A percentile compares a stretch with the other conserved stretches of the same genome.
Conservation (phyloP, 495 filamentous ascomycete genomes). For the Staphylotrichum longicolle region DNA sequence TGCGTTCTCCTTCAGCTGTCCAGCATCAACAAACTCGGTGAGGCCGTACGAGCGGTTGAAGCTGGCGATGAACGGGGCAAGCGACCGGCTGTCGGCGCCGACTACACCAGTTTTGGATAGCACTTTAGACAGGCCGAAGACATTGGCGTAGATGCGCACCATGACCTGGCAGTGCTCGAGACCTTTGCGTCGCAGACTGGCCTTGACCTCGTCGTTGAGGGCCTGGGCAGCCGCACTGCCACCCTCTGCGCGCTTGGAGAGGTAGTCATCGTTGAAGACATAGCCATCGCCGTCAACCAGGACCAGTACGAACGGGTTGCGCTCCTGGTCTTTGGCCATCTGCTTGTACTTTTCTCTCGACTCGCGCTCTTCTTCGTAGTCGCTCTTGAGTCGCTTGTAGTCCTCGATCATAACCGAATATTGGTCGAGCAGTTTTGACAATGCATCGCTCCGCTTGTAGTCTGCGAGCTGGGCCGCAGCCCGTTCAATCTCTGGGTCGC, state of each 20-base stretch:
- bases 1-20: slow-evolving; percentile 59
- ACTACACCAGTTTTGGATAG: slow-evolving; percentile 49
- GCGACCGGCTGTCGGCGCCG: slow-evolving; percentile 51
- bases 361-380: slow-evolving; percentile 58
- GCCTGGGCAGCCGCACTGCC: slow-evolving; percentile 56
- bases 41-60: slow-evolving; percentile 60
- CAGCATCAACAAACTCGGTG: slow-evolving; percentile 62
- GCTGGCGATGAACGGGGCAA: slow-evolving; percentile 54
- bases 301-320: slow-evolving; percentile 60
- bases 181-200: slow-evolving; percentile 47
- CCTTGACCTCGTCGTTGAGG: slow-evolving; percentile 51
- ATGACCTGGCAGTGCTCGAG: slow-evolving; percentile 55
- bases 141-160: slow-evolving; percentile 60
- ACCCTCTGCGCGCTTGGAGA: slow-evolving; percentile 53
- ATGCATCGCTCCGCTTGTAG: slow-evolving; percentile 9
- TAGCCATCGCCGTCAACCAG: slow-evolving; percentile 64
- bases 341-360: slow-evolving; percentile 54
- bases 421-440: slow-evolving; percentile 39
- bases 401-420: slow-evolving; percentile 47
- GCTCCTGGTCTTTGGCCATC: slow-evolving; percentile 50
- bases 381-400: slow-evolving; percentile 54
- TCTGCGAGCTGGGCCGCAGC: slow-evolving; percentile 19
- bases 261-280: slow-evolving; percentile 57
- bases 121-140: slow-evolving; percentile 30
- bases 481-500: slow-evolving; percentile 19